Percentiles rank a stretch among this genome's conserved stretches.
Evolutionary conservation across 2,329 filamentous ascomycete species (phyloP).

Genomic region (Botrytis sinoallii): DNA sequence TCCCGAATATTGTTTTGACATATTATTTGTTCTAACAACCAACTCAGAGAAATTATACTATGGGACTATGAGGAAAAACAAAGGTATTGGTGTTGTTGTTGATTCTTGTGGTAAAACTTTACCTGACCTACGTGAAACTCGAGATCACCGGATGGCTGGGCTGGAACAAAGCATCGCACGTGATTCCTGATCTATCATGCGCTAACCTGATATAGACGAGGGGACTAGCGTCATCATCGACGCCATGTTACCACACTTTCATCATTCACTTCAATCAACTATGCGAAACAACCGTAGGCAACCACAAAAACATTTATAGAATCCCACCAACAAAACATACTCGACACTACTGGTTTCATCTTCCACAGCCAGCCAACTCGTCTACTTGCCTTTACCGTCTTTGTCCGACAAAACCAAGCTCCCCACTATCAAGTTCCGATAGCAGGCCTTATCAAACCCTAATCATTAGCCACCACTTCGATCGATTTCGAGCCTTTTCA

Average conservation of each 20-base stretch:
- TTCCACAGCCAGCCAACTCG: background rate
- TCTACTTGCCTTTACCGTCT: conserved; percentile 16
- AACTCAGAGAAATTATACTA: background rate
- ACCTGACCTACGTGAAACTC: background rate
- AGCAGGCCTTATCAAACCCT: conserved; percentile 9
- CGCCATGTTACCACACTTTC: conserved; percentile 26
- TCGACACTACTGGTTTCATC: background rate
- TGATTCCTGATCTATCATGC: background rate
- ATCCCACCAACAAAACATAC: background rate
- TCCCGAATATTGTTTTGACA: conserved; percentile 31
- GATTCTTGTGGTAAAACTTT: background rate
- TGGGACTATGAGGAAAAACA: background rate
- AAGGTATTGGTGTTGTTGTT: background rate
- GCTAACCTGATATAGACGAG: conserved; percentile 11
- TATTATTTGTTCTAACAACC: background rate
- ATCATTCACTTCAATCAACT: conserved; percentile 22
- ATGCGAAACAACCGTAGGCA: conserved; percentile 25
- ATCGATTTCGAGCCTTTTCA: background rate
- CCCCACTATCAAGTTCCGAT: conserved; percentile 30
- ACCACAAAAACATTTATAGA: conserved; percentile 19
- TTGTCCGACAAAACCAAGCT: conserved; percentile 21
- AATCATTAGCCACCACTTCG: conserved; percentile 13
- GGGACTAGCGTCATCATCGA: conserved; percentile 26
- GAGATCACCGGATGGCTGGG: background rate
- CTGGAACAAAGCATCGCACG: background rate